Evolutionary conservation across 108 stramenopile species (phyloP).

Genomic region (Cyclotella cryptica): DNA sequence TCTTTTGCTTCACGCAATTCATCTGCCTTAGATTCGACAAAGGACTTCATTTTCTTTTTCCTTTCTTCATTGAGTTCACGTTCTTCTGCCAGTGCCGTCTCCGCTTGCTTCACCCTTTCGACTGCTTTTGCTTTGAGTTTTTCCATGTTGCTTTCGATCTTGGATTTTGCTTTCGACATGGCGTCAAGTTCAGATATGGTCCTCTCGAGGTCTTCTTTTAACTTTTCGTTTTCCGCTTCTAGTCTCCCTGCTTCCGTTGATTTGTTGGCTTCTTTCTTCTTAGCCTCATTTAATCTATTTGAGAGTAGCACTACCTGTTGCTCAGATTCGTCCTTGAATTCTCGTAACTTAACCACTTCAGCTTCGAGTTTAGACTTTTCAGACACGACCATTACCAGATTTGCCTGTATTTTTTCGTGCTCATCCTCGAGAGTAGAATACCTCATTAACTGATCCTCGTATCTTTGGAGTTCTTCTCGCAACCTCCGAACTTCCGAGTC

Average conservation of each 20-base stretch:
- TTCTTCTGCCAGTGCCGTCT: slow-evolving; percentile 70
- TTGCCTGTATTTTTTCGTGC: slow-evolving; percentile 43
- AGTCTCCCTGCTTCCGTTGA: slow-evolving; percentile 64
- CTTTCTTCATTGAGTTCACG: slow-evolving; percentile 81
- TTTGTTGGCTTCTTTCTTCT: slow-evolving; percentile 80
- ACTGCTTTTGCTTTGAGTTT: slow-evolving; percentile 65
- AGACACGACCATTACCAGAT: slow-evolving; percentile 31
- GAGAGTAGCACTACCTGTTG: slow-evolving; percentile 71
- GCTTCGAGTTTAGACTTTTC: slow-evolving; percentile 50
- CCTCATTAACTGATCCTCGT: slow-evolving; percentile 35
- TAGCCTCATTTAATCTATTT: slow-evolving; percentile 74
- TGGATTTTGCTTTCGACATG: slow-evolving; percentile 59
- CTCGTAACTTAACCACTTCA: slow-evolving; percentile 55
- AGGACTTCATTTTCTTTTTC: slow-evolving; percentile 86
- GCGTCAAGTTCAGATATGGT: slow-evolving; percentile 48
- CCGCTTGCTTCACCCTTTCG: slow-evolving; percentile 65
- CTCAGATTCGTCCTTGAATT: slow-evolving; percentile 73
- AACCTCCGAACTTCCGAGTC: slow-evolving; percentile 31
- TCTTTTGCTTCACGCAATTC: slow-evolving; percentile 80
- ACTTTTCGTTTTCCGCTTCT: slow-evolving; percentile 62
- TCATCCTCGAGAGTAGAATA: slow-evolving; percentile 55
- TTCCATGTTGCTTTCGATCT: slow-evolving; percentile 67
- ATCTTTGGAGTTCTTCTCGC: slow-evolving; percentile 23
- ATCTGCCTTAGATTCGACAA: slow-evolving; percentile 86
- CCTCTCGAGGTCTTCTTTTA: slow-evolving; percentile 56